phyloP scores from a whole-genome alignment of 1,284 basidiomycete genomes.

The Marasmius tenuissimus region DNA sequence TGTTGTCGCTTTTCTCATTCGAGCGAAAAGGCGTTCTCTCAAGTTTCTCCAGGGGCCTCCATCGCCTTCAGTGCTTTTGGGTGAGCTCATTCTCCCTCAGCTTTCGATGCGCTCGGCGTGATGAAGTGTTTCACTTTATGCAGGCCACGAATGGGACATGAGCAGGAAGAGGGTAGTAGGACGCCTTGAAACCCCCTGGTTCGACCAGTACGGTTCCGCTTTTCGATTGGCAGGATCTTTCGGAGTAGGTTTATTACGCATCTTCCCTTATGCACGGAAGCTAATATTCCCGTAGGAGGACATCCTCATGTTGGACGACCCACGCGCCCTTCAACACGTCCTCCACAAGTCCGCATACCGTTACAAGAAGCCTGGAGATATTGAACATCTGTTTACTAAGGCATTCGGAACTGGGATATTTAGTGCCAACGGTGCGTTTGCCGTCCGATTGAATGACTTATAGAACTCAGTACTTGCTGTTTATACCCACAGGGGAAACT shows the following conservation, averaged over 20 bases:
- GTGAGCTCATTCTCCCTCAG: background rate
- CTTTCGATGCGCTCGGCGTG: background rate
- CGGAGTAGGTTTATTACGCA: constrained; percentile 20
- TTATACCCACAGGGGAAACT: background rate
- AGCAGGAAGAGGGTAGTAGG: constrained; percentile 29
- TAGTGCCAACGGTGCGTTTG: background rate
- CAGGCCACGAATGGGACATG: constrained; percentile 24
- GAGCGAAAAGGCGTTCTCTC: background rate
- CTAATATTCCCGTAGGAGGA: constrained; percentile 3
- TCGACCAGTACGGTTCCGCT: constrained; percentile 29
- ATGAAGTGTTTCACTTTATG: background rate
- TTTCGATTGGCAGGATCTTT: constrained; percentile 26
- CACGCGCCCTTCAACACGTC: constrained; percentile 7
- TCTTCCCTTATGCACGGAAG: background rate
- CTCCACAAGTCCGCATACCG: constrained; percentile 5
- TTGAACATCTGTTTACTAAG: background rate
- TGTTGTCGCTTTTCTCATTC: background rate
- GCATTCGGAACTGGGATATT: background rate
- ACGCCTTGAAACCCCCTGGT: constrained; percentile 27
- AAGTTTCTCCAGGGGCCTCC: constrained; percentile 11
- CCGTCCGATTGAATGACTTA: background rate
- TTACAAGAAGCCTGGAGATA: background rate
- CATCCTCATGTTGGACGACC: constrained; percentile 9
- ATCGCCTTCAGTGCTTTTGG: constrained; percentile 8
- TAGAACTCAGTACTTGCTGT: background rate